phyloP scores from a whole-genome alignment of 805 yeast genomes.

The Ogataea nakhonphanomensis region DNA sequence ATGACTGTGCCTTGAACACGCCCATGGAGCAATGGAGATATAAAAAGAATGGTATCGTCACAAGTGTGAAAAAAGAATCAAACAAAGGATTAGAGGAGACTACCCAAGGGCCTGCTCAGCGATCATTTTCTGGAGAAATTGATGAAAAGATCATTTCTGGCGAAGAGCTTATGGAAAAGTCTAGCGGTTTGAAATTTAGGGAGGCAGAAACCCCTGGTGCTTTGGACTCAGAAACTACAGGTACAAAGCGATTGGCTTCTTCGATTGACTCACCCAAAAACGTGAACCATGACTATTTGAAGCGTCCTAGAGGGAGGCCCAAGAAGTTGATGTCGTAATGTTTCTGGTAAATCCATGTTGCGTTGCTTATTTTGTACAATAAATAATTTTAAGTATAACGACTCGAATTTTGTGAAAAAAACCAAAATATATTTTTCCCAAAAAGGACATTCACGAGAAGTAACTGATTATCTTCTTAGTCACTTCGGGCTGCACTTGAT shows the following conservation, averaged over 20 bases:
- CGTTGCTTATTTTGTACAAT: neutral
- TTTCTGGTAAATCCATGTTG: neutral
- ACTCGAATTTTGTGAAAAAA: neutral
- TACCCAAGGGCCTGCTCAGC: constrained; percentile 3
- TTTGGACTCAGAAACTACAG: constrained; percentile 4
- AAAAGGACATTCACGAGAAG: constrained; percentile 2
- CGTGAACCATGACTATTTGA: constrained; percentile 18
- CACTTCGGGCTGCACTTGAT: no score
- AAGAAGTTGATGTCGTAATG: constrained; percentile 17
- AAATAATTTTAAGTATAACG: neutral
- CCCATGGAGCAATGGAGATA: constrained; percentile 34
- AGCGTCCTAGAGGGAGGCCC: constrained; percentile 28
- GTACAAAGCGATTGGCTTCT: constrained; percentile 9
- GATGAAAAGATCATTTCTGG: constrained; percentile 2
- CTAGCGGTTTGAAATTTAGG: constrained; percentile 1
- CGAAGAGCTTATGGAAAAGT: constrained; percentile 4
- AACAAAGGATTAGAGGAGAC: constrained; percentile 15
- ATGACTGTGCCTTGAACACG: constrained; percentile 49
- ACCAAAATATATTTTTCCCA: constrained; percentile 4
- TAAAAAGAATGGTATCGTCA: constrained; percentile 31
- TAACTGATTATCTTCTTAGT: neutral
- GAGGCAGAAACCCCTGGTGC: constrained; percentile 6
- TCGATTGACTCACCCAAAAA: constrained; percentile 5
- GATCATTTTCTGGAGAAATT: constrained; percentile 2
- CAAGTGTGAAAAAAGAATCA: constrained; percentile 28